Base-by-base conservation (phyloP, 345 rosid genomes). In the Populus davidiana region DNA sequence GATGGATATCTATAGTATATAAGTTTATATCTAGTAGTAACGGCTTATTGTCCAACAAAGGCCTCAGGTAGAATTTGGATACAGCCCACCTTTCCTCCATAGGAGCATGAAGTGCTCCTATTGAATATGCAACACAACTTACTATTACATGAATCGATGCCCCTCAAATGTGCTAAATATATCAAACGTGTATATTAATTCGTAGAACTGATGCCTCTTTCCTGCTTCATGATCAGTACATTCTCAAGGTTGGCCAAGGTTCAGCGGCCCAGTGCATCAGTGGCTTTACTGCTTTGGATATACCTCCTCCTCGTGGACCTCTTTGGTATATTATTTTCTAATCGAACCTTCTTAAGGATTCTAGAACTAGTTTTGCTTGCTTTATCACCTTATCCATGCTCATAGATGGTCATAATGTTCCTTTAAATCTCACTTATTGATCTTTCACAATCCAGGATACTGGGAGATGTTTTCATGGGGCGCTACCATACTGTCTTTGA, bases 381-480 rank as follows among this genome's bases (percentile, higher is more conserved):
- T 25, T 13, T 11, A 16, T 20, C 1, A 4, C 13, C 63, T 35
- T 35, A 36, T 11, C 4, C 29, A 1, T 6, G 20, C 6, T 20
- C n/a, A 14, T 71, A 4, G 23, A 31, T 49, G 25, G 63, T 7
- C 25, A 49, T 9, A 52, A 7, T 27, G 33, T 20, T 71, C 38
- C 13, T 50, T 36, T 36, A 25, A 29, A 21, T 39, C 16, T 70
- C 27, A 29, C 43, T 25, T 17, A 6, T 2, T 67, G 56, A 17
- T 66, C 36, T 47, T 23, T 35, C 64, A 35, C 54, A 43, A 61
- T 38, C 47, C 80, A 82, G 85, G 85, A 82, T 82, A 27, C 52
- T 82, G 79, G 85, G 85, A 71, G 82, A 82, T 39, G 17, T 82
- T 27, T 82, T 82, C 77, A 82, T 82, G 85, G 85, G 85, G 23